Evolutionary conservation across 2,329 filamentous ascomycete genomes (phyloP).

Genomic region (Aaosphaeria pasadenensis): DNA sequence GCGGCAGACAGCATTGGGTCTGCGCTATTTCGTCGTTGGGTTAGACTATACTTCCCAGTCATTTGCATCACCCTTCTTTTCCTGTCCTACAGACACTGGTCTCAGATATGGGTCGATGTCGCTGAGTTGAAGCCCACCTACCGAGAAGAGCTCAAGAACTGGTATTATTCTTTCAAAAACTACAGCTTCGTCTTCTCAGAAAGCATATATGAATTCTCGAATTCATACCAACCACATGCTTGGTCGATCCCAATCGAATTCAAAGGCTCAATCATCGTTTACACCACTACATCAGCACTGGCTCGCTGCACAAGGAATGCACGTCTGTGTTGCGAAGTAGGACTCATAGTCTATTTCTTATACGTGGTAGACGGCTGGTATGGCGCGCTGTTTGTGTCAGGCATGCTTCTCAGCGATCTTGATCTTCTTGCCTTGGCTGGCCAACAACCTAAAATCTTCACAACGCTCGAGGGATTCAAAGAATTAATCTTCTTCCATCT

Average conservation of each 20-base stretch:
- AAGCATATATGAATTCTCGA: conserved; percentile 56
- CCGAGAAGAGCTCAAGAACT: conserved; percentile 24
- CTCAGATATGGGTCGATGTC: conserved; percentile 37
- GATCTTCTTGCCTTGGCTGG: conserved; percentile 28
- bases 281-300: conserved; percentile 56
- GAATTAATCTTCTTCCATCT: conserved; percentile 35
- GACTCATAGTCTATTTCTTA: conserved; percentile 62
- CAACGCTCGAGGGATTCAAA: conserved; percentile 52
- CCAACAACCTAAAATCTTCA: conserved; percentile 44
- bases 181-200: conserved; percentile 65
- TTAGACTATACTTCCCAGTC: conserved; percentile 51
- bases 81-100: conserved; percentile 51
- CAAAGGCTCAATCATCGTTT: conserved; percentile 62
- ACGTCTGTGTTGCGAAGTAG: conserved; percentile 53
- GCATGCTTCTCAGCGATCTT: conserved; percentile 36
- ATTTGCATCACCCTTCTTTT: conserved; percentile 55
- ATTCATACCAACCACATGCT: conserved; percentile 27
- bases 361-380: conserved; percentile 66
- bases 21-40: conserved; percentile 51
- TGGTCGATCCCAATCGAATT: conserved; percentile 41
- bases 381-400: conserved; percentile 40
- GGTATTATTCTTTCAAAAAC: conserved; percentile 52
- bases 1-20: conserved; percentile 46
- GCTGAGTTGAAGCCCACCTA: conserved; percentile 50
- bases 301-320: conserved; percentile 54